phyloP scores from a whole-genome alignment of 2,329 filamentous ascomycete species.

The Trichoderma semiorbis region DNA sequence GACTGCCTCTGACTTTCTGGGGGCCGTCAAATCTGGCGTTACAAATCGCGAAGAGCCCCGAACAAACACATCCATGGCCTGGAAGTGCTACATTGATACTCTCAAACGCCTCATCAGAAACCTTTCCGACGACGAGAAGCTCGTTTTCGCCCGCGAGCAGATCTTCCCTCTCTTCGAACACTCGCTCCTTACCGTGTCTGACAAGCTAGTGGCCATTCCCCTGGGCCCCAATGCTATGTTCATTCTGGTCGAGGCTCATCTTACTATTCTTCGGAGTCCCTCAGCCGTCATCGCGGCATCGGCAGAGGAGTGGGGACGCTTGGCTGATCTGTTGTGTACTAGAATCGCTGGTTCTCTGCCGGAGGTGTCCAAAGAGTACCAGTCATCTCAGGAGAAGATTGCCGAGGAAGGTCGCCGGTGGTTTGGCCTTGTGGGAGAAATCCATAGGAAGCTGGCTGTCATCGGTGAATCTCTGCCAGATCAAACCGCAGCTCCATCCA shows the following conservation, averaged over 20 bases:
- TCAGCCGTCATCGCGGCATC: slow-evolving; percentile 48
- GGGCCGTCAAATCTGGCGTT: slow-evolving; percentile 68
- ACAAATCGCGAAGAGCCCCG: slow-evolving; percentile 70
- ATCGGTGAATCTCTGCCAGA: slow-evolving; percentile 25
- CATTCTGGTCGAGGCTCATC: slow-evolving; percentile 47
- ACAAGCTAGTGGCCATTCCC: slow-evolving; percentile 35
- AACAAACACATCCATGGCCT: slow-evolving; percentile 64
- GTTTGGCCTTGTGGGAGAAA: slow-evolving; percentile 53
- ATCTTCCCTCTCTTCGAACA: slow-evolving; percentile 54
- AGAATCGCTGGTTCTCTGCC: slow-evolving; percentile 72
- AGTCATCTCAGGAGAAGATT: slow-evolving; percentile 66
- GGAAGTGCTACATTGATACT: slow-evolving; percentile 69
- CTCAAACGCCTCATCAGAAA: slow-evolving; percentile 51
- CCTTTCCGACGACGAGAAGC: slow-evolving; percentile 44
- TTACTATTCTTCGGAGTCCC: slow-evolving; percentile 40
- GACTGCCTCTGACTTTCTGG: slow-evolving; percentile 59
- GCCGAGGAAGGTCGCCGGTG: slow-evolving; percentile 65
- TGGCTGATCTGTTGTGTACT: slow-evolving; percentile 61
- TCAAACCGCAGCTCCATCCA: slow-evolving; percentile 31
- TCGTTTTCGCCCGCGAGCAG: slow-evolving; percentile 45
- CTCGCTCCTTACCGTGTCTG: slow-evolving; percentile 47
- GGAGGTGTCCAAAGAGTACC: slow-evolving; percentile 75
- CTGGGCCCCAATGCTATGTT: slow-evolving; percentile 34
- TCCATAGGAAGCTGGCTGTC: slow-evolving; percentile 36
- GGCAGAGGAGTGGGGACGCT: slow-evolving; percentile 56